These are phyloP conservation scores for Wickerhamomyces pijperi DNA, from an alignment of 805 yeast genomes.

Conservation along the genomic window DNA sequence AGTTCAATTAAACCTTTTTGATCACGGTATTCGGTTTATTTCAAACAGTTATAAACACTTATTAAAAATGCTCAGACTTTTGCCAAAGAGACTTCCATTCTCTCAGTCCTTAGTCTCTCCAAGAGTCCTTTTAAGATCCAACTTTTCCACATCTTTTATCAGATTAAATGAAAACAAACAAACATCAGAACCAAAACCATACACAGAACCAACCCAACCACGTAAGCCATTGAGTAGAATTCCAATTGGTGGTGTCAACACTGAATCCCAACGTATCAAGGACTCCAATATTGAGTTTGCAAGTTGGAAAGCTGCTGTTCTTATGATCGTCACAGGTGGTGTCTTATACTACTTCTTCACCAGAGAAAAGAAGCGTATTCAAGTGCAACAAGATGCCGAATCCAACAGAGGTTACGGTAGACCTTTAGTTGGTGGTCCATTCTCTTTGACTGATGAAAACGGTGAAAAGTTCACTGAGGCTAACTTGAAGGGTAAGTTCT, in stretches of 20 bases:
- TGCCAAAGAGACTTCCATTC: slow-evolving; percentile 3
- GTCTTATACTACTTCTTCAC: slow-evolving; percentile 61
- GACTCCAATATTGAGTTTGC: slow-evolving; percentile 55
- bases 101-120: background rate
- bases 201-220: slow-evolving; percentile 4
- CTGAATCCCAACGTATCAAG: slow-evolving; percentile 21
- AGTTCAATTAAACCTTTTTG: too few relatives aligned
- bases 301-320: slow-evolving; percentile 71
- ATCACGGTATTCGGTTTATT: too few relatives aligned
- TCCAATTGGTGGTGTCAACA: slow-evolving; percentile 54
- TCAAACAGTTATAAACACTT: too few relatives aligned
- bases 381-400: slow-evolving; percentile 70
- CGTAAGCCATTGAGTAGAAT: slow-evolving; percentile 69
- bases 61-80: slow-evolving; percentile 6
- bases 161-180: slow-evolving; percentile 10
- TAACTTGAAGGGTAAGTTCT: slow-evolving; percentile 66
- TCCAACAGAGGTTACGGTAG: slow-evolving; percentile 82
- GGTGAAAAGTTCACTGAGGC: slow-evolving; percentile 69
- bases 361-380: slow-evolving; percentile 64
- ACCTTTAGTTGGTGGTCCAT: slow-evolving; percentile 89
- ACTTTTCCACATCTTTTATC: slow-evolving; percentile 10
- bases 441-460: slow-evolving; percentile 57
- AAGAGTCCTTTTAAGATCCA: slow-evolving; percentile 1
- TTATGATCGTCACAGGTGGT: slow-evolving; percentile 62
- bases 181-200: slow-evolving; percentile 2